phyloP scores from a whole-genome alignment of 2,329 filamentous ascomycete species.

The Epichloe aotearoae region DNA sequence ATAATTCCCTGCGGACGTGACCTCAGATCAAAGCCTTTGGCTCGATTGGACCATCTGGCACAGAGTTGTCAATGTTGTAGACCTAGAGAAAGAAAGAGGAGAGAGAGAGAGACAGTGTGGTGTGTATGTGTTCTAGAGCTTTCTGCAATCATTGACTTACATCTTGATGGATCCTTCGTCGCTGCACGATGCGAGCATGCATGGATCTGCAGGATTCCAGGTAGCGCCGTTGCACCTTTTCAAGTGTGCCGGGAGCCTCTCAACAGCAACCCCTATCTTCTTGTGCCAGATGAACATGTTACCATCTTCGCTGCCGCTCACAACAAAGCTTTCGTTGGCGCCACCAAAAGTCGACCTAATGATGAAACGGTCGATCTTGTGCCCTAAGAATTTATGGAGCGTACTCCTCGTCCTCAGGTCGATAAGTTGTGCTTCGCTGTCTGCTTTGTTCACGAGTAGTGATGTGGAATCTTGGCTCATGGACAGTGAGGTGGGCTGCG shows the following conservation, averaged over 20 bases:
- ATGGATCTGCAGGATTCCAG: slow-evolving; percentile 76
- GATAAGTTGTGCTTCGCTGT: slow-evolving; percentile 65
- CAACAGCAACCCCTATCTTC: slow-evolving; percentile 61
- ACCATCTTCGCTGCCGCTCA: slow-evolving; percentile 76
- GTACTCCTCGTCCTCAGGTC: slow-evolving; percentile 60
- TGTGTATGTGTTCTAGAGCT: background rate
- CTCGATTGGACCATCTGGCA: slow-evolving; percentile 10
- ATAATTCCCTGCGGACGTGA: slow-evolving; percentile 5
- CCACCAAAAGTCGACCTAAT: slow-evolving; percentile 80
- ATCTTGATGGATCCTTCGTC: slow-evolving; percentile 80
- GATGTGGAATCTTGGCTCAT: slow-evolving; percentile 72
- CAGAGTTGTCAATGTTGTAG: background rate
- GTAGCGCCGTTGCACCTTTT: slow-evolving; percentile 69
- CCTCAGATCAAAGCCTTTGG: slow-evolving; percentile 10
- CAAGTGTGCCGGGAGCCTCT: slow-evolving; percentile 62
- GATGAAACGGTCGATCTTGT: slow-evolving; percentile 61
- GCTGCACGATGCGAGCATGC: slow-evolving; percentile 80
- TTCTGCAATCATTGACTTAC: slow-evolving; percentile 36
- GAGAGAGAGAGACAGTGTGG: background rate
- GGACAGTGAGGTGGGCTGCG: slow-evolving; percentile 62
- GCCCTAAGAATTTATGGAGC: slow-evolving; percentile 64
- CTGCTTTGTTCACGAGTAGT: slow-evolving; percentile 69
- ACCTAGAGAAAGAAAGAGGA: background rate
- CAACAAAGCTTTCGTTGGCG: slow-evolving; percentile 79
- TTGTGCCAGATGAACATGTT: slow-evolving; percentile 85